These are phyloP conservation scores for Epichloe scottii DNA, from an alignment of 2,329 filamentous ascomycete genomes.

Conservation along the genomic window DNA sequence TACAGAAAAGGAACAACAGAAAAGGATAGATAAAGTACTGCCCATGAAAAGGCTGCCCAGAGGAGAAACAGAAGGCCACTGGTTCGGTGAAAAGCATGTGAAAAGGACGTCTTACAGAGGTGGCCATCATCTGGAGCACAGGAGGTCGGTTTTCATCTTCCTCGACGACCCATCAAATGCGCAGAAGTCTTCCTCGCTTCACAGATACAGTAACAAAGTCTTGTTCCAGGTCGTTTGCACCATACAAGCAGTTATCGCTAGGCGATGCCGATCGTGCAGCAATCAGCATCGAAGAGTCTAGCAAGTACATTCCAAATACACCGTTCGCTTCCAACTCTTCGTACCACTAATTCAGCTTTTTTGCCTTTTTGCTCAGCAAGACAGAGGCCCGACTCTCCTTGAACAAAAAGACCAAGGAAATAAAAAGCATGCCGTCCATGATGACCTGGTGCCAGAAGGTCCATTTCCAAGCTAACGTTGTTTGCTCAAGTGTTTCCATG, in stretches of 20 bases:
- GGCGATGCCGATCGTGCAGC: constrained; percentile 12
- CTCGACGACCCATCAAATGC: constrained; percentile 69
- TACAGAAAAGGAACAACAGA: constrained; percentile 72
- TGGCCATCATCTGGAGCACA: constrained; percentile 54
- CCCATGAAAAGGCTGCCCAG: constrained; percentile 87
- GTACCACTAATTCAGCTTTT: constrained; percentile 66
- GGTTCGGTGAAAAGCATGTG: constrained; percentile 64
- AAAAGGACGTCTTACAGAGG: constrained; percentile 69
- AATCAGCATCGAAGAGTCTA: constrained; percentile 4
- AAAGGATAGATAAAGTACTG: constrained; percentile 75
- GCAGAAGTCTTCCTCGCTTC: constrained; percentile 14
- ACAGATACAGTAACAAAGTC: too few species aligned
- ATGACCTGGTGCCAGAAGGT: constrained; percentile 81
- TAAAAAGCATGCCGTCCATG: constrained; percentile 44
- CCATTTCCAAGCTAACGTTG: constrained; percentile 59
- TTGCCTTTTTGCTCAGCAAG: constrained; percentile 63
- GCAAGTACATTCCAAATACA: constrained; percentile 33
- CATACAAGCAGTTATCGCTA: not conserved
- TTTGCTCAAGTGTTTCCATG: constrained; percentile 40
- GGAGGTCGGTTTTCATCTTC: constrained; percentile 65
- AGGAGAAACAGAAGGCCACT: constrained; percentile 79
- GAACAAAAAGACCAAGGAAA: constrained; percentile 57
- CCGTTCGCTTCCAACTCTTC: constrained; percentile 56
- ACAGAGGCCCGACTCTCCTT: constrained; percentile 75
- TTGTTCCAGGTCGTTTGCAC: not conserved